Evolutionary conservation across 2,329 filamentous ascomycete species (phyloP), one percentile per base, ranked within the genome.

Genomic region (Cytospora leucostoma): DNA sequence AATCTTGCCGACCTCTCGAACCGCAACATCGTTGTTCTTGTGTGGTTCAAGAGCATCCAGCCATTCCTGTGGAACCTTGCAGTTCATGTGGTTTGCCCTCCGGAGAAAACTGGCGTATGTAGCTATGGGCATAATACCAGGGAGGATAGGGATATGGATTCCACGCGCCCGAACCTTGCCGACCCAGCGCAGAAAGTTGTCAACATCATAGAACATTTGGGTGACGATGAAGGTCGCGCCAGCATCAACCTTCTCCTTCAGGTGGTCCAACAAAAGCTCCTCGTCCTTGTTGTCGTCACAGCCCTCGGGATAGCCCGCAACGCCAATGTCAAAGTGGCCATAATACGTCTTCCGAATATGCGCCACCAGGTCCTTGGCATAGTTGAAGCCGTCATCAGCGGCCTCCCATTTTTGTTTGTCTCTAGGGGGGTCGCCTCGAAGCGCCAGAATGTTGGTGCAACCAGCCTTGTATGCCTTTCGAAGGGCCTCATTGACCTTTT

Each of bases 181-280:
- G 44, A 96, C 90, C 95, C 95, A 99, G 59, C 88, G 85, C 60
- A 98, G 78, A 77, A 99, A 99, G 74, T 95, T 94, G 72, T 99
- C 94, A 56, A 87, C 93, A 72, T 99, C 94, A 80, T 99, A 99
- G 79, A 98, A 98, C 95, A 99, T 99, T 79, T 99, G 95, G 0
- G 95, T 98, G 60, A 99, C 91, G 67, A 99, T 91, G 74, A 98
- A 99, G 7, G 90, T 89, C 66, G 90, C 93, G 58, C 95, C 95
- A 64, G 92, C 91, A 74, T 99, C 95, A 38, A 98, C 89, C 80
- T 99, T 99, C 76, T 98, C 91, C 80, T 98, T 98, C 72, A 99
- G 79, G 75, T 98, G 95, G 68, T 95, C 89, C 67, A 99, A 86
- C 71, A 99, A 83, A 65, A 86, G 78, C 54, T 97, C 93, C 59